Conservation (phyloP, 768 basidiomycete genomes). For the Leccinum boreale region DNA sequence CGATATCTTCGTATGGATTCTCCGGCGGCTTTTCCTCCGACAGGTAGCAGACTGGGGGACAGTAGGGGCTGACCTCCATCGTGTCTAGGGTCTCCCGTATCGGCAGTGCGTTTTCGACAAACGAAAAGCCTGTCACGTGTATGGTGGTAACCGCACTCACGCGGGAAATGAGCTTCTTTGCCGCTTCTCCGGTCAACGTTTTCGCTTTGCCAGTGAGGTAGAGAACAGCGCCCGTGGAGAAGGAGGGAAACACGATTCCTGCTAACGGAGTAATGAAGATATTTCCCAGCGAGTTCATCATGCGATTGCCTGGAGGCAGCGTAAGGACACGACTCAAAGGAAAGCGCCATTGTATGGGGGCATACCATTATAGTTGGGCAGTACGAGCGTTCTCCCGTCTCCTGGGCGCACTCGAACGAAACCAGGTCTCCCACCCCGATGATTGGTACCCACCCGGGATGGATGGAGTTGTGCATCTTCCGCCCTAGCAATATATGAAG, state of each 20-base stretch:
- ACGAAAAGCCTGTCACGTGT: conserved; percentile 48
- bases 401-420: conserved; percentile 57
- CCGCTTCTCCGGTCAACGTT: conserved; percentile 46
- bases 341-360: not conserved
- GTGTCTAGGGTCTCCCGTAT: conserved; percentile 39
- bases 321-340: not conserved
- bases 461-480: conserved; percentile 42
- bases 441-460: conserved; percentile 62
- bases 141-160: conserved; percentile 46
- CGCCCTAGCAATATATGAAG: conserved; percentile 42
- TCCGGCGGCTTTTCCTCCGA: conserved; percentile 41
- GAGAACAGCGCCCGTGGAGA: conserved; percentile 51
- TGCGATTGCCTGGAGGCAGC: conserved; percentile 46
- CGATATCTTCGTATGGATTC: conserved; percentile 28
- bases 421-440: conserved; percentile 60
- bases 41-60: conserved; percentile 52
- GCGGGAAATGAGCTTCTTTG: conserved; percentile 50
- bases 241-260: conserved; percentile 54
- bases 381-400: conserved; percentile 50
- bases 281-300: conserved; percentile 64
- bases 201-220: conserved; percentile 57
- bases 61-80: conserved; percentile 46
- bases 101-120: conserved; percentile 53
- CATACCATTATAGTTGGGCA: conserved; percentile 61
- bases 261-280: conserved; percentile 56